phyloP scores from a whole-genome alignment of 75 land plant species.

The Selaginella moellendorffii region DNA sequence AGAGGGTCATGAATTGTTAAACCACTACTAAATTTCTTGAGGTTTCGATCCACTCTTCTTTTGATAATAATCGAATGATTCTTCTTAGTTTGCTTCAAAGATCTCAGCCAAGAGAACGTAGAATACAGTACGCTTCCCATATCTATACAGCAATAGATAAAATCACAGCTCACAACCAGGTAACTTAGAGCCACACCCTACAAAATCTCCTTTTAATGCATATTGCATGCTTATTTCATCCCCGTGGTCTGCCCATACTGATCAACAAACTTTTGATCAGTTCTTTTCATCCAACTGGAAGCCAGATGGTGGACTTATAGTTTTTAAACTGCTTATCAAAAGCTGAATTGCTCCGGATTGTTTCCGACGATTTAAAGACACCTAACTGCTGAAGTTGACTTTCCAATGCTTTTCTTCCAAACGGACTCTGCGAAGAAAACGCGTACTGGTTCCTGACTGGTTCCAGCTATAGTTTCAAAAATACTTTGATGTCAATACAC shows the following conservation, averaged over 20 bases:
- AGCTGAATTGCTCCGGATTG: constrained; percentile 31
- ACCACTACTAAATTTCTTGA: no score
- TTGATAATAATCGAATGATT: no score
- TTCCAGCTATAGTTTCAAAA: no score
- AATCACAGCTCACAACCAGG: no score
- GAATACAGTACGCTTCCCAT: constrained; percentile 4
- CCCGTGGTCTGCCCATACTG: constrained; percentile 9
- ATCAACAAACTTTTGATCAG: no score
- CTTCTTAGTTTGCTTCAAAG: no score
- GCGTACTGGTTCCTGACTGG: neutral
- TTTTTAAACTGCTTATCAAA: constrained; percentile 63
- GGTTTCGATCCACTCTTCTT: no score
- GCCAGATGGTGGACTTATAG: constrained; percentile 25
- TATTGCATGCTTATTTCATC: constrained; percentile 11
- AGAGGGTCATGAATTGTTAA: no score
- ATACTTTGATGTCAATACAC: no score
- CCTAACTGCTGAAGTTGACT: constrained; percentile 51
- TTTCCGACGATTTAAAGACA: constrained; percentile 39
- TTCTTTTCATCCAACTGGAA: no score
- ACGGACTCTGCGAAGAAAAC: constrained; percentile 53
- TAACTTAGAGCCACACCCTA: no score
- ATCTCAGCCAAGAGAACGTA: no score
- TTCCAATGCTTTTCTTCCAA: constrained; percentile 78
- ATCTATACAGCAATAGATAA: neutral
- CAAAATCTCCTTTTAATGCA: constrained; percentile 7